These are phyloP conservation scores for Raffaelea arxii DNA, from an alignment of 2,329 filamentous ascomycete genomes.

Conservation along the genomic window DNA sequence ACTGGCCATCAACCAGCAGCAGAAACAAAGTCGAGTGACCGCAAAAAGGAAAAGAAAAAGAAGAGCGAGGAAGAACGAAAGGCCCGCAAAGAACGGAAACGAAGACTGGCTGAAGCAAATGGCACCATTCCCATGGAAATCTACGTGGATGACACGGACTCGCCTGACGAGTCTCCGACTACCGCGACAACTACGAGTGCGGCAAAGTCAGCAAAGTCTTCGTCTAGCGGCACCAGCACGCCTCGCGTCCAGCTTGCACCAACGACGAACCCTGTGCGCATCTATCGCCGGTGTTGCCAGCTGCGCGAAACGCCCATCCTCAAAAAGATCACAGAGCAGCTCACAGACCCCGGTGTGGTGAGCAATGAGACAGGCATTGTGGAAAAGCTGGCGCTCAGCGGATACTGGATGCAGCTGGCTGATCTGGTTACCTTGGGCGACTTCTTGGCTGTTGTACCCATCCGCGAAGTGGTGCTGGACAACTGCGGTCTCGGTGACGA, in stretches of 20 bases:
- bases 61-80: constrained; percentile 87
- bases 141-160: constrained; percentile 57
- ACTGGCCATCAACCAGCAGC: constrained; percentile 10
- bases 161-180: constrained; percentile 17
- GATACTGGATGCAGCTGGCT: constrained; percentile 71
- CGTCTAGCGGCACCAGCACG: not conserved
- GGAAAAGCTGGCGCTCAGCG: constrained; percentile 71
- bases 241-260: constrained; percentile 55
- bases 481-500: constrained; percentile 83
- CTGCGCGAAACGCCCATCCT: constrained; percentile 85
- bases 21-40: constrained; percentile 23
- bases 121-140: constrained; percentile 80
- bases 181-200: constrained; percentile 18
- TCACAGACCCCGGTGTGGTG: constrained; percentile 60
- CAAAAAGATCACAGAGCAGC: constrained; percentile 84
- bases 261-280: constrained; percentile 82
- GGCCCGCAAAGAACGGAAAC: constrained; percentile 81
- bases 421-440: constrained; percentile 86
- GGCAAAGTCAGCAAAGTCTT: not conserved
- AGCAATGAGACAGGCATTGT: constrained; percentile 64
- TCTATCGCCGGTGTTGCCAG: constrained; percentile 92
- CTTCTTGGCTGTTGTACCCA: constrained; percentile 86
- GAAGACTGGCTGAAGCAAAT: constrained; percentile 77
- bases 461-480: constrained; percentile 77
- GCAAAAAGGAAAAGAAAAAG: constrained; percentile 95